Percentiles rank a stretch among this genome's conserved stretches.
phyloP scores from a whole-genome alignment of 495 filamentous ascomycete species.

The Echria macrotheca region DNA sequence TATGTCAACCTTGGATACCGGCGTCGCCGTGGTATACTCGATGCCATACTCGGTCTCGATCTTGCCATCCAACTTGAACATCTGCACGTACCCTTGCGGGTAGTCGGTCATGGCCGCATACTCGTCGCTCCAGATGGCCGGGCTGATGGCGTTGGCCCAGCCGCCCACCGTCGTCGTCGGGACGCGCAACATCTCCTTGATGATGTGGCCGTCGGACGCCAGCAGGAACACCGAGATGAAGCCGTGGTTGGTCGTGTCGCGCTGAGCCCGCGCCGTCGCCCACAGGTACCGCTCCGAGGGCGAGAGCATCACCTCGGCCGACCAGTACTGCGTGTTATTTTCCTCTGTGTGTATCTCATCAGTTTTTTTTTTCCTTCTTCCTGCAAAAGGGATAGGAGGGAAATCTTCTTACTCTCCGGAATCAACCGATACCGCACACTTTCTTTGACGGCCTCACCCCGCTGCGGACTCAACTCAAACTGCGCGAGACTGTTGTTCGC shows the following conservation, averaged over 20 bases:
- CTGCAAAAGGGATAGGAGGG: no score
- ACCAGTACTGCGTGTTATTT: conserved; percentile 26
- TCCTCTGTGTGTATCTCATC: neutral
- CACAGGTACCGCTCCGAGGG: conserved; percentile 27
- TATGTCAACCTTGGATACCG: conserved; percentile 28
- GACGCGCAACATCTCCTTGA: conserved; percentile 23
- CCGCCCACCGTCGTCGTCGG: conserved; percentile 32
- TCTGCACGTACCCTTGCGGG: conserved; percentile 31
- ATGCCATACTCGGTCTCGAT: conserved; percentile 10
- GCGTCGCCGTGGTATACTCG: conserved; percentile 15
- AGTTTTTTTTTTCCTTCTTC: neutral
- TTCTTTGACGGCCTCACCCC: conserved; percentile 6
- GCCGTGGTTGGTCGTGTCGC: conserved; percentile 15
- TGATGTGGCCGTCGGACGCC: conserved; percentile 20
- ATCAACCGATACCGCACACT: conserved; percentile 17
- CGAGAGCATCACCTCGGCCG: conserved; percentile 35
- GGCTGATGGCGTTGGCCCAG: conserved; percentile 27
- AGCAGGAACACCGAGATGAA: conserved; percentile 32
- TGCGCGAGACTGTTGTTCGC: conserved; percentile 6
- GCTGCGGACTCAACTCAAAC: conserved; percentile 2
- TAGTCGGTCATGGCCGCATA: conserved; percentile 32
- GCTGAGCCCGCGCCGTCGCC: conserved; percentile 28
- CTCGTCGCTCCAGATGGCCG: conserved; percentile 29
- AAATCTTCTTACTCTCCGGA: conserved; percentile 16
- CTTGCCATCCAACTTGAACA: conserved; percentile 28